Evolutionary conservation across 176 grass and related monocot genomes (phyloP), one percentile per base, ranked within the genome.

Genomic region (Guadua angustifolia): DNA sequence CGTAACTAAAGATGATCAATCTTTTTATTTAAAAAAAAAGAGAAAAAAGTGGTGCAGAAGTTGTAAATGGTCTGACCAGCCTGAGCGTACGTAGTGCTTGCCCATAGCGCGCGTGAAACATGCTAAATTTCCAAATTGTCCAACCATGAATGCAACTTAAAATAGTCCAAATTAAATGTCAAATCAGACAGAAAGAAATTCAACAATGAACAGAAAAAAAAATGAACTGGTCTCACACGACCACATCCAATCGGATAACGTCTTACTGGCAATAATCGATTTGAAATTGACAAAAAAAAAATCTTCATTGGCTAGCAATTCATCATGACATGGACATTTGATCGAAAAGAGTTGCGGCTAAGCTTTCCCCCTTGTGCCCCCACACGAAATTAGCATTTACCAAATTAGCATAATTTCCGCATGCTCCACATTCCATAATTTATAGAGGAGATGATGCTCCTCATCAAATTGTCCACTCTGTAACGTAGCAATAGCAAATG

Each of bases 291-390:
- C 56, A 59, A 11, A 3, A 86, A 63, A 32, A 63, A 79, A 59
- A 12, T 59, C 43, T 33, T 78, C 16, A 9, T 39, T 45, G n/a
- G 36, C 45, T 56, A 84, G 50, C 64, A 36, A 33, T 64, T 43
- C 55, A 73, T 73, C 84, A 44, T 73, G 35, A 73, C 58, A 57
- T 42, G 33, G 66, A 33, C 60, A 36, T 16, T 65, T 33, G 35
- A 57, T 66, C 4, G 73, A 24, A 49, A 43, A 75, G 64, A 5
- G n/a, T 43, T 63, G 63, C 42, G 5, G 32, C 18, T 46, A 15
- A 71, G 2, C 26, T 36, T 38, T 12, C 8, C 55, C 55, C 49
- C 35, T n/a, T 45, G 11, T 11, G 24, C 15, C 51, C 44, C 55
- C 32, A 63, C 15, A 2, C 7, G 42, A 18, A 51, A n/a, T 40